Evolutionary conservation across 495 filamentous ascomycete species (phyloP), one percentile per base, ranked within the genome.

Genomic region (Penicillium lividum): DNA sequence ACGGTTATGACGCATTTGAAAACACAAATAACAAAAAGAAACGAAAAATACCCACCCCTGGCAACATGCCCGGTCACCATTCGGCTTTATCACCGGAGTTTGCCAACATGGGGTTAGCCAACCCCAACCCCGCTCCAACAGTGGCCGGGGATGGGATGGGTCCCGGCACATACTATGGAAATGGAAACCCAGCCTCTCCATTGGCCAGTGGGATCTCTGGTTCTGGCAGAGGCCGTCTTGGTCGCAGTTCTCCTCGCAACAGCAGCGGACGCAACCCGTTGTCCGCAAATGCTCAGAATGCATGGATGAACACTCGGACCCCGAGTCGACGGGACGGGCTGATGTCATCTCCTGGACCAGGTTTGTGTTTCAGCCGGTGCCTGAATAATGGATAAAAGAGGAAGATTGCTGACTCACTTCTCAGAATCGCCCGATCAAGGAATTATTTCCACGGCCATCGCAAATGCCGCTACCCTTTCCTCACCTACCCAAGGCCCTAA

Each of bases 21-120:
- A 98, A 99, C 64, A 97, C 91, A 51, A 98, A 97, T 69, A 98
- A 99, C 70, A 99, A 99, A 73, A 98, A 98, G 78, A 98, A 99
- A 72, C 84, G 95, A 57, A 99, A 99, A 74, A 97, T 98, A 30
- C 95, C 95, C 5, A 90, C 89, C 0, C 88, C 90, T n/a, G 89
- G 87, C 4, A 87, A 84, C 51, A 75, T 83, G 5, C 84, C 82
- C 11, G 76, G 77, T 48, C 87, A 91, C 55, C 84, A 86, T 59
- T 83, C 77, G 25, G 79, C 77, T 47, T 71, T 90, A 25, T 85
- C 86, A 15, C 82, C 77, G 53, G 84, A 82, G 72, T 81, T 79
- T 69, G 84, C 87, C 33, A 85, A 72, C 56, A 82, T 89, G 80
- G 84, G 82, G 5, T 74, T 89, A 48, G 72, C 77, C 27, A 76